Evolutionary conservation across 1,139 yeast species (phyloP).

Genomic region (Taphrina pruni): DNA sequence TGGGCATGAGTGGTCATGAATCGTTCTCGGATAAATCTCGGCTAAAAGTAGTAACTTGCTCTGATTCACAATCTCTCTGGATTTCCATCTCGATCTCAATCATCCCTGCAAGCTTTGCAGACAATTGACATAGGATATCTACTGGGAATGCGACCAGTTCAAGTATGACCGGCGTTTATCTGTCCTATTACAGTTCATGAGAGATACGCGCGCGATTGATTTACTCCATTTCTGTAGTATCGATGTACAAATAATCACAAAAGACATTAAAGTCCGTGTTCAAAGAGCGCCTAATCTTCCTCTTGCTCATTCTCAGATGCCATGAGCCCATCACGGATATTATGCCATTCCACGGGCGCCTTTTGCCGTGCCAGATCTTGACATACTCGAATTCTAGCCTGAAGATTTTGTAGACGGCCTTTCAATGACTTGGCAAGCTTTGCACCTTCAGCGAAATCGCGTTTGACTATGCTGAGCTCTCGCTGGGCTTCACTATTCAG

Average conservation of each 20-base stretch:
- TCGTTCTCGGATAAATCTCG: background rate
- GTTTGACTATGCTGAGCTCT: conserved; percentile 20
- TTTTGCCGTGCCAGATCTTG: conserved; percentile 19
- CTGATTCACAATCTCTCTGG: too few relatives aligned
- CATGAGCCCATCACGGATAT: conserved; percentile 16
- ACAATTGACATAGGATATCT: too few relatives aligned
- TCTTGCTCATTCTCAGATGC: background rate
- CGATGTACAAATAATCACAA: too few relatives aligned
- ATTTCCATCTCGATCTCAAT: too few relatives aligned
- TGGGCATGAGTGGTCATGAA: too few relatives aligned
- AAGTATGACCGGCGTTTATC: too few relatives aligned
- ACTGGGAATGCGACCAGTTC: too few relatives aligned
- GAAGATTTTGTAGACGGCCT: conserved; percentile 16
- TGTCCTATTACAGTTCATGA: too few relatives aligned
- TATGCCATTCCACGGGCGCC: conserved; percentile 34
- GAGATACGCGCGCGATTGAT: too few relatives aligned
- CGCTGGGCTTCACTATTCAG: conserved; percentile 12
- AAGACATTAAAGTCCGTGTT: too few relatives aligned
- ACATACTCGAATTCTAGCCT: conserved; percentile 27
- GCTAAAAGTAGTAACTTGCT: background rate
- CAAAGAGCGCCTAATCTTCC: background rate
- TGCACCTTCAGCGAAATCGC: conserved; percentile 27
- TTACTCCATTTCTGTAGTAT: too few relatives aligned
- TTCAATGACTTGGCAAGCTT: conserved; percentile 23
- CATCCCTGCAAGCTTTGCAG: too few relatives aligned